Conservation (phyloP, 1,139 yeast genomes). For the Protomyces inundatus region DNA sequence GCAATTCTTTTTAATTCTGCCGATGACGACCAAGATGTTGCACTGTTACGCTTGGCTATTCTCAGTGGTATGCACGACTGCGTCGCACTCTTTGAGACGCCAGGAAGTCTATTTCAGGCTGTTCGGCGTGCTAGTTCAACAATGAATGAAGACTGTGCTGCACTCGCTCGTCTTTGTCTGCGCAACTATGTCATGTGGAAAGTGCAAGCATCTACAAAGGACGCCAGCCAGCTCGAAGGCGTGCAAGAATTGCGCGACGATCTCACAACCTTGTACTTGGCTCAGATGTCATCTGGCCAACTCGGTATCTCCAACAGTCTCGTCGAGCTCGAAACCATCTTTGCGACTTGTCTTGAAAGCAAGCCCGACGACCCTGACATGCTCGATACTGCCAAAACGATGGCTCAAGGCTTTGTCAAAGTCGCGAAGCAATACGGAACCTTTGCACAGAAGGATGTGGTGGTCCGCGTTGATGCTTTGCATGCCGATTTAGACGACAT, state of each 20-base stretch:
- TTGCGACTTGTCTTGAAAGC: slow-evolving; percentile 10
- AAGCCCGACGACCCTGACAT: slow-evolving; percentile 2
- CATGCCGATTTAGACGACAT: slow-evolving; percentile 18
- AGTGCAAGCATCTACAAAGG: slow-evolving; percentile 15
- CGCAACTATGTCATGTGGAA: slow-evolving; percentile 31
- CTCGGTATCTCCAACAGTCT: background rate
- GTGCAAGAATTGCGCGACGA: slow-evolving; percentile 8
- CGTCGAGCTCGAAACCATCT: slow-evolving; percentile 15
- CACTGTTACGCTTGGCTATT: slow-evolving; percentile 17
- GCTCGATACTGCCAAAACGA: background rate
- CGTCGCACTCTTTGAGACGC: slow-evolving; percentile 16
- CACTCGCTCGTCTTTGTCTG: slow-evolving; percentile 19
- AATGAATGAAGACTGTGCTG: background rate
- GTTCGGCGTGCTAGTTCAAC: slow-evolving; percentile 2
- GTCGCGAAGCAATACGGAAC: background rate
- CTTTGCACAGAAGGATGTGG: background rate
- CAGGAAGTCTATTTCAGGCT: background rate
- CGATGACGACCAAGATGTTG: slow-evolving; percentile 3
- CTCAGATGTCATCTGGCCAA: slow-evolving; percentile 6
- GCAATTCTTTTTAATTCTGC: slow-evolving; percentile 20
- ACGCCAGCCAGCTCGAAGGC: background rate
- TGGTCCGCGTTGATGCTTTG: background rate
- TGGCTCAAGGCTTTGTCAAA: background rate
- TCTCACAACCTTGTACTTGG: slow-evolving; percentile 4
- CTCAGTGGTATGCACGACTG: slow-evolving; percentile 26